These are phyloP conservation scores for Leucoagaricus sp. DNA, from an alignment of 1,284 basidiomycete species.

Conservation along the genomic window DNA sequence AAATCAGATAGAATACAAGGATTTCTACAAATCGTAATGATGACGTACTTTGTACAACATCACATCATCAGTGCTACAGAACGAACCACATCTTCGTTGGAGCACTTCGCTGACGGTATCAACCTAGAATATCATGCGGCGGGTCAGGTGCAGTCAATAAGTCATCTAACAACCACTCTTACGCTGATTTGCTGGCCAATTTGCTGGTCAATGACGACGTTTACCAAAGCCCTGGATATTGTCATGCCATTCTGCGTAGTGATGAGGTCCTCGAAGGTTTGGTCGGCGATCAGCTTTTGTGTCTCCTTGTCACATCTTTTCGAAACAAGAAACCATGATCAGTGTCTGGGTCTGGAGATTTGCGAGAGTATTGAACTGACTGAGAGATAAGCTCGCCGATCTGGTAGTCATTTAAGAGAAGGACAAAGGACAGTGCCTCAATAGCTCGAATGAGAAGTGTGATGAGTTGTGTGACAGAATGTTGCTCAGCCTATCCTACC, in stretches of 20 bases:
- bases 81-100: slow-evolving; percentile 93
- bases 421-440: slow-evolving; percentile 91
- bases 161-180: slow-evolving; percentile 30
- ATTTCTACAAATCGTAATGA: slow-evolving; percentile 6
- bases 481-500: slow-evolving; percentile 69
- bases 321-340: slow-evolving; percentile 7
- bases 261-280: slow-evolving; percentile 87
- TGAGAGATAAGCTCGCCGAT: slow-evolving; percentile 83
- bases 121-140: slow-evolving; percentile 52
- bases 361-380: slow-evolving; percentile 46
- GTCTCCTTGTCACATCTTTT: slow-evolving; percentile 67
- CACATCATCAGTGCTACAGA: slow-evolving; percentile 98
- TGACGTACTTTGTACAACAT: slow-evolving; percentile 87
- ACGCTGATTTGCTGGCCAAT: slow-evolving; percentile 96
- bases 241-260: slow-evolving; percentile 82
- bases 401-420: slow-evolving; percentile 90
- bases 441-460: slow-evolving; percentile 80
- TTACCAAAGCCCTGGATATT: slow-evolving; percentile 86
- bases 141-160: slow-evolving; percentile 7
- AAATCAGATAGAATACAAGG: slow-evolving; percentile 11
- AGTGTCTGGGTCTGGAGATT: slow-evolving; percentile 4
- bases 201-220: slow-evolving; percentile 96
- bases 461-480: slow-evolving; percentile 73
- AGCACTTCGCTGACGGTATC: slow-evolving; percentile 95
- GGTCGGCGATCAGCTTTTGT: slow-evolving; percentile 64